Base-by-base conservation (phyloP, 2,329 filamentous ascomycete species). In the Colletotrichum aenigma region DNA sequence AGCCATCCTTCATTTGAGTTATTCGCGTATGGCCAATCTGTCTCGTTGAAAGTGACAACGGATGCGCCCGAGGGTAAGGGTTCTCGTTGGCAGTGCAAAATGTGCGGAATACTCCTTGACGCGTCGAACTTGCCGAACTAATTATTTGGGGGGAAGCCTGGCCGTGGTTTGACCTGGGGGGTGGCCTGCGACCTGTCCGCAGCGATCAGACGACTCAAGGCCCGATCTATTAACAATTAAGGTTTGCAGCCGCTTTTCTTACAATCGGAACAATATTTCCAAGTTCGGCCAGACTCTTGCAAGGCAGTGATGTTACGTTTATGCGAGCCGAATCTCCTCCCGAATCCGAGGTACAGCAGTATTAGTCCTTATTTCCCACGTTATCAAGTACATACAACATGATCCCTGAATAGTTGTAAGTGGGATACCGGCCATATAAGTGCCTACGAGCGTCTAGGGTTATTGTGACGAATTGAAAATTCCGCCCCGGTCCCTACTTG, bases 81-180 rank as follows among this genome's bases (percentile, higher is more conserved):
- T 2, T n/a, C 4, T 4, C 18, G 18, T 21, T 48, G 18, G 38
- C 38, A 6, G 38, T n/a, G 38, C 38, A n/a, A 12, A n/a, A 0
- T 3, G 18, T n/a, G 38, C 5, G 18, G 38, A 48, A 1, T 48
- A 21, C 1, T n/a, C 9, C 5, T 2, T 12, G 38, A n/a, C 38
- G 9, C 9, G 9, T 48, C 8, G 38, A 12, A 12, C 9, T n/a
- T n/a, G 38, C 38, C 38, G 1, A 48, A 43, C 16, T 18, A 2
- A 2, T n/a, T 0, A 4, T 2, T n/a, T n/a, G 6, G 4, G 4
- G 38, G 8, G 6, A 18, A 38, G 2, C 1, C n/a, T 9, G 1
- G 7, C 36, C 4, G 7, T 3, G 8, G 4, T 18, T 12, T 48
- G 38, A 48, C 18, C 38, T 10, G 15, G 38, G 18, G 38, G 38